Evolutionary conservation across 306 rosid genomes (phyloP), one percentile per base, ranked within the genome.

Genomic region (Abrus pulchellus): DNA sequence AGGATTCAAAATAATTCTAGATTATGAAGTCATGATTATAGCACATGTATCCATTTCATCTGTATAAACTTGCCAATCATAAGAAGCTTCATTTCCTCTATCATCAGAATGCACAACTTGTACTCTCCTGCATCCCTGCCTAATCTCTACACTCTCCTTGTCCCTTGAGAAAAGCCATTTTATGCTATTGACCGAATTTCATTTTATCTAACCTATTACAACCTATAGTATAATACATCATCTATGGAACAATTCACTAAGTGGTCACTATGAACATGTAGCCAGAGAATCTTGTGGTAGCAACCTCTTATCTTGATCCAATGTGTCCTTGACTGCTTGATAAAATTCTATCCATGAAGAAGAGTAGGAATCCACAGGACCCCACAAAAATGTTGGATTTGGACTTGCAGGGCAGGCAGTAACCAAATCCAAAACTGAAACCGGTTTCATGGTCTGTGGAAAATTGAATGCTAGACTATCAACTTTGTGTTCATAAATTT

Each of bases 321-420:
- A 73, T 9, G 91, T 89, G 68, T 76, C 82, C 84, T 86, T 87
- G 30, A 93, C 97, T 13, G 94, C 89, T 43, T 75, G 85, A 63
- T 93, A 93, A 78, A 93, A 86, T 81, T 87, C 90, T 70, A 91
- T 67, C 97, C 97, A 93, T 5, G 94, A 88, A 83, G 92, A 93
- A 20, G 87, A 57, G 83, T 89, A 76, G 3, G 79, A 68, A 76
- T 89, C 91, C 5, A 44, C 83, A 13, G 92, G 83, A 54, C 89
- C 94, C 90, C 91, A 93, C 54, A 88, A 75, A 84, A 91, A 93
- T 30, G 97, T 93, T 7, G 91, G 91, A 72, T 93, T 93, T 2
- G 97, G 97, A 68, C 92, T 93, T 3, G 94, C 89, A 3, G 97
- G 97, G 78, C 96, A 88, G 1, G 96, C 89, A 20, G 90, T 55